These are phyloP conservation scores for Solidago caesia DNA, from an alignment of 129 eudicot genomes.

Conservation along the genomic window DNA sequence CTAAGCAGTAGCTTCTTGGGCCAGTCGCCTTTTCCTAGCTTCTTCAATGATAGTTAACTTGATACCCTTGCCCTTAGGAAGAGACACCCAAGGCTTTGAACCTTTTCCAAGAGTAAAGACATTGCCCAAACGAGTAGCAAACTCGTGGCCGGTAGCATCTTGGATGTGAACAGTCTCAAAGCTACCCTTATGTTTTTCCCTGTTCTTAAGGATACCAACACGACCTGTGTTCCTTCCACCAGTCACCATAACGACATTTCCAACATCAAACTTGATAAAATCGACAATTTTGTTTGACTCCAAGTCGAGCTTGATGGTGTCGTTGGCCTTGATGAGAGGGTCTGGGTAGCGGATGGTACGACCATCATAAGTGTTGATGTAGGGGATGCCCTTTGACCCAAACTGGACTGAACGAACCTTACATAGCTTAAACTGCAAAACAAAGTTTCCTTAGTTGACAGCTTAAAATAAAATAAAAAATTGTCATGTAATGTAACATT, in stretches of 20 bases:
- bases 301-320: conserved; percentile 58
- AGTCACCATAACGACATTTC: conserved; percentile 70
- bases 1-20: conserved; percentile 35
- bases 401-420: conserved; percentile 63
- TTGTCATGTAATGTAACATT: too few species aligned
- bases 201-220: conserved; percentile 58
- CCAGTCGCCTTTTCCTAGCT: conserved; percentile 56
- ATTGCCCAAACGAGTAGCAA: conserved; percentile 41
- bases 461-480: not conserved
- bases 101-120: conserved; percentile 49
- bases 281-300: conserved; percentile 53
- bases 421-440: conserved; percentile 54
- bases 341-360: conserved; percentile 65
- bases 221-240: conserved; percentile 66
- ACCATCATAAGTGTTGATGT: conserved; percentile 64
- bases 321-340: conserved; percentile 61
- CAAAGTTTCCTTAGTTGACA: not conserved
- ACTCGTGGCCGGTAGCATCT: conserved; percentile 35
- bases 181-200: conserved; percentile 52
- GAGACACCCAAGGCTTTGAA: conserved; percentile 61
- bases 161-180: conserved; percentile 38
- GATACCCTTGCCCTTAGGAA: conserved; percentile 70
- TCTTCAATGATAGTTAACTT: conserved; percentile 56
- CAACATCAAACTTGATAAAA: conserved; percentile 65
- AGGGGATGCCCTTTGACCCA: conserved; percentile 59